Percentiles rank a stretch among this genome's conserved stretches.
These are phyloP conservation scores for Vachellia pachyceras DNA, from an alignment of 306 rosid species.

Conservation along the genomic window DNA sequence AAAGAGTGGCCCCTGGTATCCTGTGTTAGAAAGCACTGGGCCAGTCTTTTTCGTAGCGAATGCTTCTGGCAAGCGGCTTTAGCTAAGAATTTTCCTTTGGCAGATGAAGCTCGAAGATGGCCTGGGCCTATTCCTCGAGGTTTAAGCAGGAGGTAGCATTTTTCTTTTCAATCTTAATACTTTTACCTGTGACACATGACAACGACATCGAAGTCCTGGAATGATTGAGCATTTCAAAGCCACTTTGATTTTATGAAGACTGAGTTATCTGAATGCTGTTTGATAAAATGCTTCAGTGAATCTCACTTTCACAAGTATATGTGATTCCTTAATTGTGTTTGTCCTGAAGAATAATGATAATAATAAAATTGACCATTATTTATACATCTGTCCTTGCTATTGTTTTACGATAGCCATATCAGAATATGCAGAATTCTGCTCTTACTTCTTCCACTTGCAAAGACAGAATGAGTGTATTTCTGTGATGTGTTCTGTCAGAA, in stretches of 20 bases:
- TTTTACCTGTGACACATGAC: not conserved
- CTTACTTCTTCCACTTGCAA: not conserved
- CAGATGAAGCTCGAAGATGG: constrained; percentile 60
- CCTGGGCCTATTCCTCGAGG: constrained; percentile 72
- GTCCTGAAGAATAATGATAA: not conserved
- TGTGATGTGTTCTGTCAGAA: not conserved
- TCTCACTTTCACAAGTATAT: not conserved
- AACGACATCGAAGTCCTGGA: not conserved
- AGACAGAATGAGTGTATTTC: not conserved
- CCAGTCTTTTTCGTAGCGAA: constrained; percentile 56
- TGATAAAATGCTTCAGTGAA: not conserved
- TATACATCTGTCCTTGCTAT: not conserved
- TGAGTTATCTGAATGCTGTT: not conserved
- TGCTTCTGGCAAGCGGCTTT: constrained; percentile 83
- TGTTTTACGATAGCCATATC: not conserved
- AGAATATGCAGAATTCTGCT: not conserved
- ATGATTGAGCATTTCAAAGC: not conserved
- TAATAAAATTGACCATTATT: not conserved
- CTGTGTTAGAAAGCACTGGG: constrained; percentile 77
- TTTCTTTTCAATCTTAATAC: not conserved
- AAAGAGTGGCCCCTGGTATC: constrained; percentile 60
- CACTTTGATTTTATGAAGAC: not conserved
- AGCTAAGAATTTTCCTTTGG: constrained; percentile 51
- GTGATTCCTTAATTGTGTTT: not conserved
- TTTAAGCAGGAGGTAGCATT: constrained; percentile 56